Conservation (phyloP, 23 red algal species). For the Gracilaria gracilis region DNA sequence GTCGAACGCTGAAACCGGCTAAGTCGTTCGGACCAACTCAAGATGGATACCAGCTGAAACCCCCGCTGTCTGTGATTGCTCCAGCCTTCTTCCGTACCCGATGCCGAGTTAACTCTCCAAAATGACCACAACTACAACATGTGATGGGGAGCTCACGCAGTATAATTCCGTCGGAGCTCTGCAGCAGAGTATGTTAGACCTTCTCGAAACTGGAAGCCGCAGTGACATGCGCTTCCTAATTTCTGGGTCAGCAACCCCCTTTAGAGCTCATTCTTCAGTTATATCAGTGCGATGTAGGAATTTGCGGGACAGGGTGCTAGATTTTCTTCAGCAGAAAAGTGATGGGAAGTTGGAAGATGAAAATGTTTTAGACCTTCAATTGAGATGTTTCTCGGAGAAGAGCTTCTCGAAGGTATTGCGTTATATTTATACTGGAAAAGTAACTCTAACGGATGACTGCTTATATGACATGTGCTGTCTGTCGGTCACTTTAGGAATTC, state of each 20-base stretch:
- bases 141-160: slow-evolving; percentile 2
- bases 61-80: not conserved
- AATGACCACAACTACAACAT: not conserved
- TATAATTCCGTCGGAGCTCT: slow-evolving; percentile 17
- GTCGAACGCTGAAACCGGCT: too few species aligned
- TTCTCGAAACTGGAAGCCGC: slow-evolving; percentile 20
- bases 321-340: slow-evolving; percentile 12
- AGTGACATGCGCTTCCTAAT: slow-evolving; percentile 36
- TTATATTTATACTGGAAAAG: slow-evolving; percentile 50
- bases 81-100: not conserved
- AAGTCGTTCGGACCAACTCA: too few species aligned
- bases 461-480: slow-evolving; percentile 39
- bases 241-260: not conserved
- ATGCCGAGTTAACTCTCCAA: not conserved
- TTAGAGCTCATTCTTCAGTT: slow-evolving; percentile 55
- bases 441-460: slow-evolving; percentile 17
- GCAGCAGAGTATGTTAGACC: slow-evolving; percentile 45
- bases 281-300: slow-evolving; percentile 48
- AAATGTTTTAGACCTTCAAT: slow-evolving; percentile 1
- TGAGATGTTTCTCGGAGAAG: slow-evolving; percentile 18
- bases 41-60: not conserved
- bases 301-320: slow-evolving; percentile 3
- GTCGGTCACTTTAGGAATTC: slow-evolving; percentile 27
- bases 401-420: slow-evolving; percentile 28
- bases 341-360: slow-evolving; percentile 1